These are phyloP conservation scores for Oryza meridionalis DNA, from an alignment of 176 grass and related monocot genomes.

Conservation along the genomic window DNA sequence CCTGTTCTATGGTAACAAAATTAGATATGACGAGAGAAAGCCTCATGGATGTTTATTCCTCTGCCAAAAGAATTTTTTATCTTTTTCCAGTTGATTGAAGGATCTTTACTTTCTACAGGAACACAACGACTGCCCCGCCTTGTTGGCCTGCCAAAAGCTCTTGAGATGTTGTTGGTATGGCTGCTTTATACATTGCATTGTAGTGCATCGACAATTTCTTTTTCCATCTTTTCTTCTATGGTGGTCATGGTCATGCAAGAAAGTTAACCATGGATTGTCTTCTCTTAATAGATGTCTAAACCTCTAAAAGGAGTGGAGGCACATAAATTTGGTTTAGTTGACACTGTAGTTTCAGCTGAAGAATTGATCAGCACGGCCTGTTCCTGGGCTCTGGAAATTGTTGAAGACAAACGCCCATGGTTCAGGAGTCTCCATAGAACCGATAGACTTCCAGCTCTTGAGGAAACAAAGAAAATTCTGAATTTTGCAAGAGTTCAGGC, in stretches of 20 bases:
- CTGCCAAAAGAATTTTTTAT: slow-evolving; percentile 1
- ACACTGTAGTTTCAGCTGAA: slow-evolving; percentile 59
- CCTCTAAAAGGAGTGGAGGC: slow-evolving; percentile 78
- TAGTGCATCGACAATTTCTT: neutral
- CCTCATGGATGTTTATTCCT: slow-evolving; percentile 9
- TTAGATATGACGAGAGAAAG: neutral
- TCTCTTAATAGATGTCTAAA: slow-evolving; percentile 67
- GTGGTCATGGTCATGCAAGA: slow-evolving; percentile 13
- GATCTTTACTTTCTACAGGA: slow-evolving; percentile 51
- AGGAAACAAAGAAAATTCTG: slow-evolving; percentile 57
- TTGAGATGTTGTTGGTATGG: slow-evolving; percentile 89
- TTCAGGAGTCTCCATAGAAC: slow-evolving; percentile 77
- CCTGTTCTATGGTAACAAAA: neutral
- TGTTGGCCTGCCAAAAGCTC: slow-evolving; percentile 78
- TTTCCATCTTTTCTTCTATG: neutral
- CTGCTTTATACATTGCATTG: slow-evolving; percentile 11
- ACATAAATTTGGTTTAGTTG: slow-evolving; percentile 64
- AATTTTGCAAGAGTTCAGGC: slow-evolving; percentile 68
- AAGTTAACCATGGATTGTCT: slow-evolving; percentile 22
- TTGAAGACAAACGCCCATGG: slow-evolving; percentile 69
- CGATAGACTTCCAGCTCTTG: slow-evolving; percentile 61
- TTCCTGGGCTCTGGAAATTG: slow-evolving; percentile 74
- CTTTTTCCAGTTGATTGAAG: slow-evolving; percentile 4
- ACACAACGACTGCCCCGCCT: slow-evolving; percentile 91
- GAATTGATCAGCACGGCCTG: slow-evolving; percentile 65